Evolutionary conservation across 192 early-diverging fungal genomes (phyloP), one percentile per base, ranked within the genome.

Genomic region (Backusella macrospora): DNA sequence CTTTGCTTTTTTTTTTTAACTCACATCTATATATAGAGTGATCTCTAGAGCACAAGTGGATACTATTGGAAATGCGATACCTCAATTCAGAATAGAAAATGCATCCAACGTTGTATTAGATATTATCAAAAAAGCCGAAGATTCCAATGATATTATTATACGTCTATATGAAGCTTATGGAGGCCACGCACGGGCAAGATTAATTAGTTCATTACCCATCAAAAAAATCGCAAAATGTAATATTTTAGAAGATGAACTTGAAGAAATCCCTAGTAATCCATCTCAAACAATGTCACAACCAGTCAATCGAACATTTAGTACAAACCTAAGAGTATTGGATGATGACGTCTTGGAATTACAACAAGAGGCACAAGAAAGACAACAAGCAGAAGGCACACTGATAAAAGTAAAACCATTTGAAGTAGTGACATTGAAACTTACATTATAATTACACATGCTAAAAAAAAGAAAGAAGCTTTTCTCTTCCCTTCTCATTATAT

Each of bases 111-210:
- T 98, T 15, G 88, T 99, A 18, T 77, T 99, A 59, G 97, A 99
- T 72, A 94, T 94, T 0, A 83, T 99, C 73, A 99, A 99, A 82
- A 76, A 85, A 10, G 92, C 98, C 3, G 96, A 99, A 77, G 88
- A 93, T 63, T 67, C 84, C 5, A 79, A 88, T n/a, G 79, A 84
- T 42, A 74, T 99, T 12, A 78, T 99, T 45, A 68, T 99, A 21
- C 84, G 98, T 39, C 71, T 99, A 29, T 97, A 96, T 75, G 97
- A 99, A 82, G 88, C 95, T 1, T 95, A 90, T 78, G 97, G 98
- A 26, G 96, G 96, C 1, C 92, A 92, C 18, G 92, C 92, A 5
- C 80, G 52, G 40, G 87, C 85, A 34, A 23, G 44, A 40, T 37
- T 71, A 5, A 40, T 62, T 75, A 93, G 91, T 37, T 46, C 74